These are phyloP conservation scores for Trichoderma atrobrunneum DNA, from an alignment of 2,329 filamentous ascomycete species.

Conservation along the genomic window DNA sequence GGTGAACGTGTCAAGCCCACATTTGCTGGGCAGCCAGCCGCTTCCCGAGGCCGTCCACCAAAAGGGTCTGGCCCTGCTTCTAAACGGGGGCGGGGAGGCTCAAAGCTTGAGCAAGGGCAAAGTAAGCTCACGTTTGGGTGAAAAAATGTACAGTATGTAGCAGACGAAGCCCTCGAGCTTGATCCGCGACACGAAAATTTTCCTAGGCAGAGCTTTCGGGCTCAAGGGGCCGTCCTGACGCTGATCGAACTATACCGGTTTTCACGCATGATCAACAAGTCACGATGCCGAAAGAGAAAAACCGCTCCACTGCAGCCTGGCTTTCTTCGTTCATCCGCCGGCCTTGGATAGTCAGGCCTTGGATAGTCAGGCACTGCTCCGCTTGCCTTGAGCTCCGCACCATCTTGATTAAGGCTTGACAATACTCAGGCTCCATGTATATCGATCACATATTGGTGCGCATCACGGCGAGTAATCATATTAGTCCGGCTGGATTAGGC, in stretches of 20 bases:
- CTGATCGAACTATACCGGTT: neutral
- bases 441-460: neutral
- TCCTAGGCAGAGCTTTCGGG: neutral
- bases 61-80: slow-evolving; percentile 37
- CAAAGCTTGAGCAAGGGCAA: slow-evolving; percentile 55
- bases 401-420: neutral
- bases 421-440: neutral
- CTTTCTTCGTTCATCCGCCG: neutral
- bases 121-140: slow-evolving; percentile 59
- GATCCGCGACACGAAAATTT: neutral
- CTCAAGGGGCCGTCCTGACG: neutral
- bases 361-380: neutral
- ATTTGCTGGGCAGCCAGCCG: slow-evolving; percentile 41
- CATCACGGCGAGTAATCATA: neutral
- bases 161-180: neutral
- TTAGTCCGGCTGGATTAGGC: neutral
- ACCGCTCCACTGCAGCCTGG: neutral
- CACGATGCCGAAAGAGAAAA: neutral
- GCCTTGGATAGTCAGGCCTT: neutral
- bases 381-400: neutral
- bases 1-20: slow-evolving; percentile 51
- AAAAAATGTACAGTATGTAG: slow-evolving; percentile 27
- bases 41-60: slow-evolving; percentile 31
- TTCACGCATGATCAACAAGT: neutral
- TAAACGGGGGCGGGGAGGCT: slow-evolving; percentile 39